Evolutionary conservation across 495 filamentous ascomycete species (phyloP), one percentile per base, ranked within the genome.

Genomic region (Cercophora newfieldiana): DNA sequence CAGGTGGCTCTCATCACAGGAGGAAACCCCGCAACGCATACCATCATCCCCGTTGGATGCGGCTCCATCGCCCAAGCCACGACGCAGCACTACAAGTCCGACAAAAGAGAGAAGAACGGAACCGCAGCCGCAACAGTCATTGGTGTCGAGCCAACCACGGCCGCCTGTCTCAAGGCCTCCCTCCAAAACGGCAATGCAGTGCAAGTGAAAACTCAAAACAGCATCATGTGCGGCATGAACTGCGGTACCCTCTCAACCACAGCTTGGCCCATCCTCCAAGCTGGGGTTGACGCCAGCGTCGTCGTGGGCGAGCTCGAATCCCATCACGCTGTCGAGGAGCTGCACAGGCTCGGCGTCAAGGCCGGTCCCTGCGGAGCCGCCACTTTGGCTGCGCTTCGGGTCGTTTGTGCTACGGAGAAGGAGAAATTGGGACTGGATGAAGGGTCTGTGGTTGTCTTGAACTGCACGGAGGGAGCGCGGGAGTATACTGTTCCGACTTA

Each of bases 211-310:
- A 90, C 87, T 0, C 77, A 73, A 0, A 69, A 78, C 8, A 90
- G 84, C 5, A 89, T 90, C 69, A 91, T 91, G 89, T 78, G 79
- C 58, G 88, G 89, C 1, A 83, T 91, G 82, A 83, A 88, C 67
- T 91, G 88, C 66, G 88, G 88, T 2, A 90, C 87, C 1, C 78
- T 90, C 6, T 90, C 88, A 0, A 75, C 75, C 0, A 84, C 79
- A 8, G 86, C 89, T 1, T 91, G 89, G 89, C 79, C 83, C 1
- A 63, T 84, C 1, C 69, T 91, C 18, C 70, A 78, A 16, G 70
- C 76, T 6, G 81, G 85, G 30, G 81, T 89, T 1, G 87, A 89
- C 77, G 87, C 81, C 0, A 80, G 79, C 61, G 71, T 90, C 3
- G 82, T 80, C 0, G 80, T 91, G 0, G 82, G 81, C 0, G 88